Percentiles rank a stretch among this genome's conserved stretches.
Conservation (phyloP, 257 asterid genomes). For the Scutellaria minor region DNA sequence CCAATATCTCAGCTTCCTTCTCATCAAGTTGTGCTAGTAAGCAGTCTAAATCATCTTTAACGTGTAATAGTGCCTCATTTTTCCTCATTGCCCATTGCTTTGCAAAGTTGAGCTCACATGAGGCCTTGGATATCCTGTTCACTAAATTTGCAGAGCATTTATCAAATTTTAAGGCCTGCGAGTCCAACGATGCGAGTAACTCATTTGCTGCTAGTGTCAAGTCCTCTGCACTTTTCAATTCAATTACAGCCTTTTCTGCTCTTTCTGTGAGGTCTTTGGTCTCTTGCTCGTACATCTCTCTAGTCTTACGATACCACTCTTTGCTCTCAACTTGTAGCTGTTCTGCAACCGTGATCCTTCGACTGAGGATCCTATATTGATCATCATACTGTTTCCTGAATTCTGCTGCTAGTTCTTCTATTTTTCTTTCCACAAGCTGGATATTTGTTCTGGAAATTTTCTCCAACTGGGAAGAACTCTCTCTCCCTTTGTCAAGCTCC, state of each 20-base stretch:
- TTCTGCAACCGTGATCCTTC: slow-evolving; percentile 83
- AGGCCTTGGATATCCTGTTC: slow-evolving; percentile 72
- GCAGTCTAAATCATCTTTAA: slow-evolving; percentile 59
- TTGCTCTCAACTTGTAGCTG: slow-evolving; percentile 78
- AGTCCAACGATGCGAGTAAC: slow-evolving; percentile 55
- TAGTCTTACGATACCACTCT: slow-evolving; percentile 63
- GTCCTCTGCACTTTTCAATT: slow-evolving; percentile 49
- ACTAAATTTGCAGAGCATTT: slow-evolving; percentile 57
- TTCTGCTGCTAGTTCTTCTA: slow-evolving; percentile 72
- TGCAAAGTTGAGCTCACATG: slow-evolving; percentile 67
- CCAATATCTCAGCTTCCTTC: slow-evolving; percentile 72
- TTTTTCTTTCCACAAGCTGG: slow-evolving; percentile 54
- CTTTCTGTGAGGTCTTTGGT: slow-evolving; percentile 50
- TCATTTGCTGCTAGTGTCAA: slow-evolving; percentile 56
- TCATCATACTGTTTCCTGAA: slow-evolving; percentile 70
- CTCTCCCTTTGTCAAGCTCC: slow-evolving; percentile 47
- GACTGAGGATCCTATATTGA: slow-evolving; percentile 67
- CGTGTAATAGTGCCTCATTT: slow-evolving; percentile 45
- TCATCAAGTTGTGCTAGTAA: slow-evolving; percentile 60
- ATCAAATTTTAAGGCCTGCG: slow-evolving; percentile 58
- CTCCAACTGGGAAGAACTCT: slow-evolving; percentile 46
- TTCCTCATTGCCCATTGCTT: slow-evolving; percentile 75
- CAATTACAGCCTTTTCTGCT: slow-evolving; percentile 38
- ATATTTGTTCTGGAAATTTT: slow-evolving; percentile 48
- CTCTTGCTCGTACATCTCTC: slow-evolving; percentile 46